Base-by-base conservation (phyloP, 768 basidiomycete species). In the Mycena olivaceomarginata region DNA sequence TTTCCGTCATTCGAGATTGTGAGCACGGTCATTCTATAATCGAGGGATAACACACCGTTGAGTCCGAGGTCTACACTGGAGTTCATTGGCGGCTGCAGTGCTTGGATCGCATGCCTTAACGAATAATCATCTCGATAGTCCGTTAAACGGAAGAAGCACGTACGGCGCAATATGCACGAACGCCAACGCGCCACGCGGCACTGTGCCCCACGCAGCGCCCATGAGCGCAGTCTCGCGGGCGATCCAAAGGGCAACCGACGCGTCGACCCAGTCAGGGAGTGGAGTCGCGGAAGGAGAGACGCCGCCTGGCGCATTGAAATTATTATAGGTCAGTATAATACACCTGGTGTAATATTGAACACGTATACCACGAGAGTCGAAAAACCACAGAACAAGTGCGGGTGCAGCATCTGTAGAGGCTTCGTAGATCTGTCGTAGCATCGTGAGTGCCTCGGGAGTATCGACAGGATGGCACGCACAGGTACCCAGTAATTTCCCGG, bases 161-260 rank as follows among this genome's bases (percentile, higher is more conserved):
- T 53, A 67, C 66, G 66, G 66, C 10, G 66, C 48, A n/a, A 67
- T 67, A 39, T 67, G 66, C 39, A 67, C 66, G 39, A 69, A 69
- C 4, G 68, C 68, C 6, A 69, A n/a, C 68, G 68, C 68, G 12
- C 41, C 43, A 15, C 56, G 68, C 7, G 56, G 39, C 9, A 57
- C 10, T 11, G 53, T 41, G 5, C 56, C 68, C 56, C 68, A 69
- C 6, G 39, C 56, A 13, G 57, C 22, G 22, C 22, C 11, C 68
- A 69, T 69, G 3, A 56, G 31, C 4, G 41, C 57, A 15, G 15
- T 91, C 80, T 94, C 93, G 7, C 80, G 82, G 73, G 86, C 80
- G 31, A 94, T 92, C 94, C 94, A 95, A 3, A 78, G 81, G 1
- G 91, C 91, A 11, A 95, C 93, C 5, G 89, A 88, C 6, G 85